Evolutionary conservation across 1,284 basidiomycete species (phyloP), one percentile per base, ranked within the genome.

Genomic region (Trametes sp.): DNA sequence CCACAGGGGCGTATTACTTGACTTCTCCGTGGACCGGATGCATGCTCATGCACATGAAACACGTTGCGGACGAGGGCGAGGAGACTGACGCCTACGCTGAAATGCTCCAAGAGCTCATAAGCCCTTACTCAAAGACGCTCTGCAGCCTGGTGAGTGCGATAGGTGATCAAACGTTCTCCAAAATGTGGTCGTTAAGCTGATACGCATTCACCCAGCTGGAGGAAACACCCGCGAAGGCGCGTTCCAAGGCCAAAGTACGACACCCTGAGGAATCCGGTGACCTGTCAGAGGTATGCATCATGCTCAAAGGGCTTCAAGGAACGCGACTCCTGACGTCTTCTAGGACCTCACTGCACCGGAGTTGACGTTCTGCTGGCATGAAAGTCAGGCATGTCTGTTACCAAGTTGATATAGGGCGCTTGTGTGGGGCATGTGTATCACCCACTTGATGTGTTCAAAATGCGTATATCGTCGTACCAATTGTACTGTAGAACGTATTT

Each of bases 11-110:
- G 11, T 80, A 74, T 63, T 70, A 79, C 48, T 53, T 77, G 13
- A 70, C 71, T 21, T 87, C 83, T 24, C 82, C 83, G 6, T 87
- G 86, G 82, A 82, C 84, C 7, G 59, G 73, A n/a, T 80, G 74
- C 33, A 69, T 88, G 33, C 68, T 69, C 48, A 69, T 70, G 5
- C 70, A 75, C 49, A 58, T 81, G 57, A 62, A 66, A 55, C 60
- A 66, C 11, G 23, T 69, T 26, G 23, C 26, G 10, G 26, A 36
- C 3, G 49, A 55, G 6, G 26, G 21, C 3, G 21, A 23, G 23
- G 11, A 10, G 9, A 46, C 49, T 14, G 57, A 45, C 10, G 59
- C 54, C 13, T 66, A 62, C 24, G 16, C n/a, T 24, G 3, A 21
- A 9, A 42, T 62, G 6, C 57, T 68, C 4, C 21, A 35, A 9